Percentiles rank a stretch among this genome's conserved stretches.
Evolutionary conservation across 768 basidiomycete genomes (phyloP).

Genomic region (Mrakia frigida): DNA sequence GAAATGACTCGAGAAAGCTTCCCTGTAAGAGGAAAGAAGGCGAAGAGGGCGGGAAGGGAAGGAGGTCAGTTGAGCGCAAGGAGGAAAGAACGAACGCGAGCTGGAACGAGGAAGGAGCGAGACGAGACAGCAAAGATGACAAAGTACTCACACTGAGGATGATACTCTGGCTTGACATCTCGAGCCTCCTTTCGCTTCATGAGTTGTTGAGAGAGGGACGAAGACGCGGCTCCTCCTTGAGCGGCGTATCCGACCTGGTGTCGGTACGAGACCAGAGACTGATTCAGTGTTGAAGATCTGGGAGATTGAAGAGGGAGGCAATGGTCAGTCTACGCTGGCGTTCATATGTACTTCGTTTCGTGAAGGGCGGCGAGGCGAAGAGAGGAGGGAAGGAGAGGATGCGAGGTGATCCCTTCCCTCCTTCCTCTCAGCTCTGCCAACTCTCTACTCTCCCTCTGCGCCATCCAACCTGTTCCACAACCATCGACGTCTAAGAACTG

Average conservation of each 20-base stretch:
- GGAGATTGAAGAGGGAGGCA: neutral
- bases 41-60: neutral
- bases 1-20: constrained; percentile 94
- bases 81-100: neutral
- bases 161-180: constrained; percentile 90
- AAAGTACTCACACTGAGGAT: constrained; percentile 62
- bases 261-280: constrained; percentile 42
- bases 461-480: no score
- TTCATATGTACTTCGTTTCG: neutral
- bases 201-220: constrained; percentile 74
- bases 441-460: no score
- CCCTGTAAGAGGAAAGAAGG: constrained; percentile 47
- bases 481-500: no score
- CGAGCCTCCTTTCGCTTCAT: constrained; percentile 87
- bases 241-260: constrained; percentile 45
- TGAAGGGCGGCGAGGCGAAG: no score
- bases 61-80: neutral
- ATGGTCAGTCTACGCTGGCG: neutral
- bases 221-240: constrained; percentile 44
- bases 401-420: neutral
- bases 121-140: neutral
- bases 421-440: neutral
- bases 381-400: no score
- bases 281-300: constrained; percentile 19
- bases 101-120: neutral